Conservation (phyloP, 345 rosid species). For the Gossypium australe region DNA sequence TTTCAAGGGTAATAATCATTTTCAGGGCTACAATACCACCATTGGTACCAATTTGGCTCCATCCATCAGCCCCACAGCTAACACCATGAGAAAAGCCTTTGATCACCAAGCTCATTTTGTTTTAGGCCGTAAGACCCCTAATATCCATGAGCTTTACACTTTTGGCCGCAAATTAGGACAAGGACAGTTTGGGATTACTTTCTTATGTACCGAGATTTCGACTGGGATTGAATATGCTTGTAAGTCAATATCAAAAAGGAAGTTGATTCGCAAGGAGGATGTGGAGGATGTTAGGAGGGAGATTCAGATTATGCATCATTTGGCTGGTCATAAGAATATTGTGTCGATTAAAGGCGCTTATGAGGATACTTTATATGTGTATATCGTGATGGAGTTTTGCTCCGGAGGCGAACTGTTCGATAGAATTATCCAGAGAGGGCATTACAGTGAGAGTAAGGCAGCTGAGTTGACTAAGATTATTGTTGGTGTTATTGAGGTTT, state of each 20-base stretch:
- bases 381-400: constrained; percentile 97
- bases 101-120: constrained; percentile 72
- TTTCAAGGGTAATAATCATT: constrained; percentile 64
- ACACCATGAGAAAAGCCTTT: constrained; percentile 58
- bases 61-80: constrained; percentile 37
- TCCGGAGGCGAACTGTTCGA: constrained; percentile 95
- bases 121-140: constrained; percentile 83
- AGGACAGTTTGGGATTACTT: constrained; percentile 96
- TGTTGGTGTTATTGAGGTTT: constrained; percentile 93
- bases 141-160: constrained; percentile 72
- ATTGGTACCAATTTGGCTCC: constrained; percentile 24
- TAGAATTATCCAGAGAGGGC: constrained; percentile 94
- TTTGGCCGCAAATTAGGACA: constrained; percentile 89
- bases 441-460: constrained; percentile 92
- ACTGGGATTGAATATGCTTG: constrained; percentile 81
- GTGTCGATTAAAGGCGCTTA: constrained; percentile 95
- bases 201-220: constrained; percentile 65
- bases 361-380: constrained; percentile 77
- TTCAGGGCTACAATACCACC: constrained; percentile 49
- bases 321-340: constrained; percentile 92
- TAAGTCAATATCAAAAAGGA: constrained; percentile 92
- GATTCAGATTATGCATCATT: constrained; percentile 98
- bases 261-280: constrained; percentile 88
- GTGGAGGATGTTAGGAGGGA: constrained; percentile 95
- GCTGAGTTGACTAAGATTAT: constrained; percentile 91